Evolutionary conservation across 768 basidiomycete species (phyloP), one percentile per base, ranked within the genome.

Genomic region (Coprinopsis sp.): DNA sequence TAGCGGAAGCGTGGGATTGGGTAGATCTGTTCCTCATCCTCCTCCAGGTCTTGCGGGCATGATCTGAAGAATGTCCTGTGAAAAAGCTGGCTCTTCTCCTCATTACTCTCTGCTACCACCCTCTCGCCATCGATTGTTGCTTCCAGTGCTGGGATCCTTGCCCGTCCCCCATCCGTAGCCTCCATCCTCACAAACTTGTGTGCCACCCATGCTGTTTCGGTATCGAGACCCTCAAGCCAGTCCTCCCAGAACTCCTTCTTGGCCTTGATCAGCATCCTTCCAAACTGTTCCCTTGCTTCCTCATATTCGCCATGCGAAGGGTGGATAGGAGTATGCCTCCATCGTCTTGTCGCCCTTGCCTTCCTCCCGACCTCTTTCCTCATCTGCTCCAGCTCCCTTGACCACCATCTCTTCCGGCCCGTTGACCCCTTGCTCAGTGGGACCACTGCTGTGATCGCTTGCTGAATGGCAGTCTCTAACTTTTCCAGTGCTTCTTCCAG

Each of bases 181-280:
- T 42, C 51, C 2, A 27, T 46, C 2, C 33, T 46, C 0, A 59
- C 42, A 16, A 60, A 53, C 2, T 39, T 37, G 39, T 56, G 52
- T 4, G 59, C 61, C 0, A 22, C 51, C 59, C 60, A 63, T 4
- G 64, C 29, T 0, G 37, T 33, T 1, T 29, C 19, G 0, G n/a
- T 39, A 2, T 50, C 50, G 0, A 58, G 18, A 1, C 44, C 46
- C 21, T 65, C 60, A 11, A 66, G 55, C 50, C 51, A 70, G 2
- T 58, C 44, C 2, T 44, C 47, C 64, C 62, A 69, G 29, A 60
- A 49, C 3, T 41, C 42, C 1, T 37, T 46, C 27, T 65, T 65
- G 1, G 53, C 51, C 5, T 44, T 44, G n/a, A 47, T 34, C n/a
- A 60, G 53, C 0, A 13, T 47, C 3, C 59, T 44, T 0, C 45